Evolutionary conservation across 2,329 filamentous ascomycete species (phyloP).

Genomic region (Fusarium phyllophilum): DNA sequence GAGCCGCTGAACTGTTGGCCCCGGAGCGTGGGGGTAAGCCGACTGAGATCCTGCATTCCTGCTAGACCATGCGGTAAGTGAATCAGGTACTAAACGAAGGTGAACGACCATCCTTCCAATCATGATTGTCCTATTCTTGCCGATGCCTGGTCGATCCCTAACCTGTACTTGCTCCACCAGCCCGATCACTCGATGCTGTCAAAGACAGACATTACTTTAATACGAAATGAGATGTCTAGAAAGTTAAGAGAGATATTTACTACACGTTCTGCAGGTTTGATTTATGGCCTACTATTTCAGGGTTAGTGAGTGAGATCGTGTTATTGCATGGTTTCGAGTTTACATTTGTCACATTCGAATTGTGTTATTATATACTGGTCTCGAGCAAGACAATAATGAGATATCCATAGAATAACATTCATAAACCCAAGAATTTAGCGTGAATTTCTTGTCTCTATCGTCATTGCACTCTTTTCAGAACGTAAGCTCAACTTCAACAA

Average conservation of each 20-base stretch:
- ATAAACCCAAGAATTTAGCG: no score
- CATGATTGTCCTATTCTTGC: rapidly evolving
- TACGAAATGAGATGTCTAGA: rapidly evolving
- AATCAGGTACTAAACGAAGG: no score
- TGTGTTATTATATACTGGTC: no score
- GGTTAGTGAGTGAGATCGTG: no score
- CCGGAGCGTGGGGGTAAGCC: not conserved
- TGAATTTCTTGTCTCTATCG: no score
- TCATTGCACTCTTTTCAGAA: no score
- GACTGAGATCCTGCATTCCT: not conserved
- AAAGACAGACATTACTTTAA: not conserved
- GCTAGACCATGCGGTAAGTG: not conserved
- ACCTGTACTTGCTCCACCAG: not conserved
- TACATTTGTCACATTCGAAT: no score
- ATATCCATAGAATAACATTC: no score
- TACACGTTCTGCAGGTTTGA: not conserved
- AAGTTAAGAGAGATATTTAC: rapidly evolving
- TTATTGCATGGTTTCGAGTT: no score
- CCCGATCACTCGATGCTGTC: rapidly evolving
- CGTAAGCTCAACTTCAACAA: no score
- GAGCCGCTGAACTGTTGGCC: rapidly evolving
- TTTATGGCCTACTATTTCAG: no score
- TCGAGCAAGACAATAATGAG: no score
- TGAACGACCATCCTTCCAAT: not conserved
- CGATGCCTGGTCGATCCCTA: not conserved